A percentile compares a stretch with the other conserved stretches of the same genome.
These are phyloP conservation scores for Aspergillus uvarum DNA, from an alignment of 2,329 filamentous ascomycete species.

Conservation along the genomic window DNA sequence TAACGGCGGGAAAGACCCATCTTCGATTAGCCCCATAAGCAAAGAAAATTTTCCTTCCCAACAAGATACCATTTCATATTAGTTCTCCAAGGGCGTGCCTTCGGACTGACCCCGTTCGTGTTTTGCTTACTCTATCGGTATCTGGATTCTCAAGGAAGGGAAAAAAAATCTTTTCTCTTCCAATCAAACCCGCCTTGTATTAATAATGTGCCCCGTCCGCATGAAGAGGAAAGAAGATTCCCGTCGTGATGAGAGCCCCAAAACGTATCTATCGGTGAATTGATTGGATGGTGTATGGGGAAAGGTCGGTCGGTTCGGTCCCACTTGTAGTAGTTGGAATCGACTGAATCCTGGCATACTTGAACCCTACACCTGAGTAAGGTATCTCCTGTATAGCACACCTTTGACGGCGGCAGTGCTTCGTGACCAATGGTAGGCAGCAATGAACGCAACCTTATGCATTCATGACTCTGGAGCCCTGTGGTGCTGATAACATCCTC, in stretches of 20 bases:
- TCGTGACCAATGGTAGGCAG: background rate
- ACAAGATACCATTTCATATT: background rate
- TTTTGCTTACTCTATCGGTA: slow-evolving; percentile 2
- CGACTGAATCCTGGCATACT: background rate
- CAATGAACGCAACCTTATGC: background rate
- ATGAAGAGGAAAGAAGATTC: slow-evolving; percentile 1
- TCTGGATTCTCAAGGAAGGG: background rate
- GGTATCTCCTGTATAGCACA: background rate
- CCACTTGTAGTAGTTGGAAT: background rate
- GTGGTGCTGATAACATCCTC: background rate
- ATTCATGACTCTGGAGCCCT: background rate
- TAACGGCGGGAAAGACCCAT: background rate
- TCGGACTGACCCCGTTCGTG: background rate
- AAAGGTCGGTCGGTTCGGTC: background rate
- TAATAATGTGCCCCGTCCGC: background rate
- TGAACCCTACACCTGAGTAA: too few relatives aligned
- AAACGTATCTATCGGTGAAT: background rate
- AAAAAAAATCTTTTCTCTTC: background rate
- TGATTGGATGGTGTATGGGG: background rate
- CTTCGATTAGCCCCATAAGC: background rate
- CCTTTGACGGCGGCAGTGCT: background rate
- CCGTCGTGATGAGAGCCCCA: background rate
- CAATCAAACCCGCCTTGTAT: background rate
- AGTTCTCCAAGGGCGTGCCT: background rate
- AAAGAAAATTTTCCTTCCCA: background rate